A percentile compares a stretch with the other conserved stretches of the same genome.
Evolutionary conservation across 2,329 filamentous ascomycete genomes (phyloP).

Genomic region (Diaporthe amygdali): DNA sequence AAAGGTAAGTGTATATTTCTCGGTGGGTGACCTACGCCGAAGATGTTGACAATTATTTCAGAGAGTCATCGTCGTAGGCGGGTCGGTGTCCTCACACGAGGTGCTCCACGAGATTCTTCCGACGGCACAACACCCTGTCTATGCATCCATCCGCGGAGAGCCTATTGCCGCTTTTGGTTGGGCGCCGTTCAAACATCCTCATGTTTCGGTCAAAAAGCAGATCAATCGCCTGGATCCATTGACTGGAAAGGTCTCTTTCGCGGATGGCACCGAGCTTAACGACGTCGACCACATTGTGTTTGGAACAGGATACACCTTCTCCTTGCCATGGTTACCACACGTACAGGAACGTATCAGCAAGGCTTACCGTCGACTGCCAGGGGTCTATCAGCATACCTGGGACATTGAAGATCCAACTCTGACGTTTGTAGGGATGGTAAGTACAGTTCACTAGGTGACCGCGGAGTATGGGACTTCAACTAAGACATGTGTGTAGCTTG

Average conservation of each 20-base stretch:
- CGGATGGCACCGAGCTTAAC: slow-evolving; percentile 52
- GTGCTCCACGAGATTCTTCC: slow-evolving; percentile 57
- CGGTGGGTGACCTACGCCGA: fast-evolving
- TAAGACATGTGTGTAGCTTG: slow-evolving; percentile 30
- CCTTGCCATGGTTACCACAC: slow-evolving; percentile 56
- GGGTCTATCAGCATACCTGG: slow-evolving; percentile 43
- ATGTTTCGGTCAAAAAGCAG: slow-evolving; percentile 47
- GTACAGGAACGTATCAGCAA: slow-evolving; percentile 49
- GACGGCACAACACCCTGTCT: slow-evolving; percentile 50
- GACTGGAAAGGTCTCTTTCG: slow-evolving; percentile 51
- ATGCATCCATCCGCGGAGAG: slow-evolving; percentile 52
- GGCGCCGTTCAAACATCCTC: slow-evolving; percentile 60
- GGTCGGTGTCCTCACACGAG: slow-evolving; percentile 62
- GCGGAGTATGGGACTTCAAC: not conserved
- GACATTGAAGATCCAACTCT: slow-evolving; percentile 41
- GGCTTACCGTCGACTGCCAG: slow-evolving; percentile 37
- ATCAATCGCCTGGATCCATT: slow-evolving; percentile 45
- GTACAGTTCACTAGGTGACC: not conserved
- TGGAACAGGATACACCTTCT: slow-evolving; percentile 65
- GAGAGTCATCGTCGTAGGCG: slow-evolving; percentile 62
- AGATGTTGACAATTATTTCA: slow-evolving; percentile 29
- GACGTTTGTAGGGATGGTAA: slow-evolving; percentile 41
- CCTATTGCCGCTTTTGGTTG: slow-evolving; percentile 59
- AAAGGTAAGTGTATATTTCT: slow-evolving; percentile 23
- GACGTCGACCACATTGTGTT: slow-evolving; percentile 63